Conservation (phyloP, 2,329 filamentous ascomycete species). For the Colletotrichum sp. region DNA sequence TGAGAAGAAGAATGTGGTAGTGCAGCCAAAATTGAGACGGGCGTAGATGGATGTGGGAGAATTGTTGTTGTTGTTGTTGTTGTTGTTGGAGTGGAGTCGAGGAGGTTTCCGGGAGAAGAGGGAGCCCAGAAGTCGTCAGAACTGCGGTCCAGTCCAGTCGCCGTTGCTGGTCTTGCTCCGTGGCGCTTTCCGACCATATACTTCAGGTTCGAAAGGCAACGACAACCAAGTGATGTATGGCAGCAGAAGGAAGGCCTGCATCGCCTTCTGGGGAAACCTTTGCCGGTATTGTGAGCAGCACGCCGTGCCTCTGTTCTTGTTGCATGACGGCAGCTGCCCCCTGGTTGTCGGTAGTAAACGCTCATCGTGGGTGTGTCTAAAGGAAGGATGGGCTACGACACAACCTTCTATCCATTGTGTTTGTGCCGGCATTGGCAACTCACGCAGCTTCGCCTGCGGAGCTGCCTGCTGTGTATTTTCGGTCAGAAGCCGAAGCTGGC, state of each 20-base stretch:
- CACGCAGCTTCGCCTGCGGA: neutral
- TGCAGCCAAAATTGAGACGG: neutral
- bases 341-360: neutral
- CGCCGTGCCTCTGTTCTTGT: neutral
- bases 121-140: neutral
- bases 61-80: neutral
- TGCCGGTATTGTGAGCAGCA: neutral
- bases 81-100: neutral
- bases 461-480: neutral
- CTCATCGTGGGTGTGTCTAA: neutral
- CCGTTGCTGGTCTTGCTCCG: neutral
- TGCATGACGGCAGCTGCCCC: neutral
- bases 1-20: neutral
- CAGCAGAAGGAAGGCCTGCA: neutral
- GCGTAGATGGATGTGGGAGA: neutral
- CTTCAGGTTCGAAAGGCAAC: neutral
- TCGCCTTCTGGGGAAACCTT: neutral
- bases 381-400: neutral
- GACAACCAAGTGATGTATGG: neutral
- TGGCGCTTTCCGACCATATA: neutral
- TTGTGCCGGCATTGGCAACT: neutral
- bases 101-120: neutral
- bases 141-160: neutral
- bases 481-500: neutral
- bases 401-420: neutral